phyloP scores from a whole-genome alignment of 1,284 basidiomycete species.

The Agroathelia rolfsii region DNA sequence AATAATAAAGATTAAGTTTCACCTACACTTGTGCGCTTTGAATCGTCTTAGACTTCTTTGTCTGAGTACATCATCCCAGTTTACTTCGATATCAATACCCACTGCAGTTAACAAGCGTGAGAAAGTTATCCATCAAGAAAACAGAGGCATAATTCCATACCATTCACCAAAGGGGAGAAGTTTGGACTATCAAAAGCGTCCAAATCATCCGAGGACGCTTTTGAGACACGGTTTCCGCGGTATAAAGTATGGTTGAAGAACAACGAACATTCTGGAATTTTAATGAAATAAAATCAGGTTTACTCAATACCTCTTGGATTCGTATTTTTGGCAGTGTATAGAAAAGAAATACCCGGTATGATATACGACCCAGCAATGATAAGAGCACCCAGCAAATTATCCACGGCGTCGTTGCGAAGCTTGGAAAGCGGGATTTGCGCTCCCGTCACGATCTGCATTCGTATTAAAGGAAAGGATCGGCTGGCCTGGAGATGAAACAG shows the following conservation, averaged over 20 bases:
- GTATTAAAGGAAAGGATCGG: conserved; percentile 1
- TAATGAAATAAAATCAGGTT: conserved; percentile 1
- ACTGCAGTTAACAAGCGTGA: conserved; percentile 34
- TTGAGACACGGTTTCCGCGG: conserved; percentile 81
- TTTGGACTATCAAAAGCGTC: conserved; percentile 85
- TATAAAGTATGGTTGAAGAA: conserved; percentile 87
- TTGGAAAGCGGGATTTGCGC: conserved; percentile 89
- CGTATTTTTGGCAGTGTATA: neutral
- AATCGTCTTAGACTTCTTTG: conserved; percentile 72
- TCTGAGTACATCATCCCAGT: conserved; percentile 77
- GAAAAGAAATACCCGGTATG: conserved; percentile 59
- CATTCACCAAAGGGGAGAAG: conserved; percentile 76
- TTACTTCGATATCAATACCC: conserved; percentile 82
- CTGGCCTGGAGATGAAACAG: neutral
- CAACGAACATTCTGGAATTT: conserved; percentile 58
- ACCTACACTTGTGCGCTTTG: conserved; percentile 65
- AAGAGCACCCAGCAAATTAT: conserved; percentile 82
- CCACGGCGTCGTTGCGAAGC: conserved; percentile 82
- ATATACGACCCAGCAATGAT: conserved; percentile 84
- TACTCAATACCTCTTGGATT: neutral
- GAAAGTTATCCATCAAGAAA: conserved; percentile 2
- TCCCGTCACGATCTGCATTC: conserved; percentile 71
- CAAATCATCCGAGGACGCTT: conserved; percentile 78
- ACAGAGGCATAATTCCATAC: conserved; percentile 25
- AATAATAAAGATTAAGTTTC: conserved; percentile 6